Percentiles rank a stretch among this genome's conserved stretches.
Conservation (phyloP, 2,329 filamentous ascomycete species). For the Venturia aucupariae region DNA sequence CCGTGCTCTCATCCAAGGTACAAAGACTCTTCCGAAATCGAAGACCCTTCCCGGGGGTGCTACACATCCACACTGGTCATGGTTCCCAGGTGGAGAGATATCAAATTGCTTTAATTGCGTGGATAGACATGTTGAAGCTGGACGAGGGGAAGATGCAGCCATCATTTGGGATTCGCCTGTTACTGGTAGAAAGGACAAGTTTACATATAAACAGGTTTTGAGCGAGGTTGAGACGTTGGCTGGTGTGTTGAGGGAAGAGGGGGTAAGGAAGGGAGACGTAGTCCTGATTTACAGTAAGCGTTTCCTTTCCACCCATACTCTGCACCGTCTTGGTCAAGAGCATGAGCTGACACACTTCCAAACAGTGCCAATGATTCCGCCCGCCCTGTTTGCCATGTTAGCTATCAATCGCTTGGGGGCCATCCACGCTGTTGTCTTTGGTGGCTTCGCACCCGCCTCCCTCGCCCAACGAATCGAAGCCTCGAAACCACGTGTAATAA, state of each 20-base stretch:
- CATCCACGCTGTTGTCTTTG: slow-evolving; percentile 86
- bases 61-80: slow-evolving; percentile 71
- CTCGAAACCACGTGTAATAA: slow-evolving; percentile 62
- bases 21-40: slow-evolving; percentile 46
- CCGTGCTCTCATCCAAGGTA: slow-evolving; percentile 48
- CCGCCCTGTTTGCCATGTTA: slow-evolving; percentile 76
- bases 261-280: slow-evolving; percentile 73
- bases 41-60: slow-evolving; percentile 39
- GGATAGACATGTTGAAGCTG: slow-evolving; percentile 74
- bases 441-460: slow-evolving; percentile 74
- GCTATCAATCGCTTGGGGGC: slow-evolving; percentile 75
- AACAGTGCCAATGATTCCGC: slow-evolving; percentile 91
- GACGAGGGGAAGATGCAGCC: slow-evolving; percentile 63
- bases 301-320: background rate
- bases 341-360: background rate
- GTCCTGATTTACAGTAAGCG: slow-evolving; percentile 77
- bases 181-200: slow-evolving; percentile 58
- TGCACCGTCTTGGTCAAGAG: background rate
- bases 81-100: slow-evolving; percentile 84
- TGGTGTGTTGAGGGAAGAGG: slow-evolving; percentile 71
- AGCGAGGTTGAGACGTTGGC: slow-evolving; percentile 74
- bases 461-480: slow-evolving; percentile 84
- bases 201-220: slow-evolving; percentile 67
- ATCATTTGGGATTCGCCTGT: slow-evolving; percentile 87
- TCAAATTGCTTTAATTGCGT: slow-evolving; percentile 89